A percentile compares a stretch with the other conserved stretches of the same genome.
Evolutionary conservation across 768 basidiomycete species (phyloP).

Genomic region (Terana coerulea): DNA sequence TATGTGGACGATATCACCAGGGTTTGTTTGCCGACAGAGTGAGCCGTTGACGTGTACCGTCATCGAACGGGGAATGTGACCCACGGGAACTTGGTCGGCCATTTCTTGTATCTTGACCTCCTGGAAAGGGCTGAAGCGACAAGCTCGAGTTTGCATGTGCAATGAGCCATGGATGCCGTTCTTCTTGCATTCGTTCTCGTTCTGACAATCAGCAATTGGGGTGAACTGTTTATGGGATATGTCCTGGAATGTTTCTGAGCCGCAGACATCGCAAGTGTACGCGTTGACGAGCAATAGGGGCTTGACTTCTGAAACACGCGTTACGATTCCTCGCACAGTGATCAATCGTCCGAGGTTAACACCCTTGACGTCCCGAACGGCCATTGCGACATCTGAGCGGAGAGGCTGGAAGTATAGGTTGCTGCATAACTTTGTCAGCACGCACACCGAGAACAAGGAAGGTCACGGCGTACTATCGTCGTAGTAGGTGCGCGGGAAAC

Average conservation of each 20-base stretch:
- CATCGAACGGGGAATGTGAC: slow-evolving; percentile 98
- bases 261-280: slow-evolving; percentile 97
- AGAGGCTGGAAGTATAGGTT: slow-evolving; percentile 94
- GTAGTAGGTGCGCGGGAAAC: slow-evolving; percentile 87
- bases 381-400: slow-evolving; percentile 68
- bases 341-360: slow-evolving; percentile 86
- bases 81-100: slow-evolving; percentile 99
- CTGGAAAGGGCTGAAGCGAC: slow-evolving; percentile 96
- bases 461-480: slow-evolving; percentile 79
- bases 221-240: slow-evolving; percentile 89
- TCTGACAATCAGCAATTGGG: slow-evolving; percentile 86
- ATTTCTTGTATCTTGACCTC: slow-evolving; percentile 99
- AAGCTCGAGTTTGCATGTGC: slow-evolving; percentile 98
- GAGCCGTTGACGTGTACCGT: slow-evolving; percentile 91
- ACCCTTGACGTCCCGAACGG: slow-evolving; percentile 90
- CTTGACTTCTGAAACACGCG: slow-evolving; percentile 98
- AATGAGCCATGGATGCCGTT: slow-evolving; percentile 86
- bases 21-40: slow-evolving; percentile 87
- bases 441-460: slow-evolving; percentile 12
- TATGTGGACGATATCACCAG: slow-evolving; percentile 92
- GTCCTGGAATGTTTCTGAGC: slow-evolving; percentile 98
- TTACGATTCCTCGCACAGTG: slow-evolving; percentile 96
- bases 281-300: slow-evolving; percentile 96
- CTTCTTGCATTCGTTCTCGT: slow-evolving; percentile 78
- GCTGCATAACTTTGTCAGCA: slow-evolving; percentile 39